A percentile compares a stretch with the other conserved stretches of the same genome.
Conservation (phyloP, 495 filamentous ascomycete genomes). For the Geopyxis carbonaria region DNA sequence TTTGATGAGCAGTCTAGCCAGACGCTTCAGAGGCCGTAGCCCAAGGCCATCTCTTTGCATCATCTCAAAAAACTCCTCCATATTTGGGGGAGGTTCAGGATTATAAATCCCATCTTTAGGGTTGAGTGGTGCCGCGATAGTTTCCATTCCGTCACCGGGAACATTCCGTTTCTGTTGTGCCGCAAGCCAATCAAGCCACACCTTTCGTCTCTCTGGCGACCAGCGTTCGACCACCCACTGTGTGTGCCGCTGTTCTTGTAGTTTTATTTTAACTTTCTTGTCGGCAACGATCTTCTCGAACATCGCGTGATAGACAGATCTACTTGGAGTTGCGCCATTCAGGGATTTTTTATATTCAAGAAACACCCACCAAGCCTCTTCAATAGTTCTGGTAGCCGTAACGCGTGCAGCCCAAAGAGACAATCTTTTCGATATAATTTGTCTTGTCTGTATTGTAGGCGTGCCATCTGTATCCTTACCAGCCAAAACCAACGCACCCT, state of each 20-base stretch:
- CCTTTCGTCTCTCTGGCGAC: too few relatives aligned
- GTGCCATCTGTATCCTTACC: slow-evolving; percentile 54
- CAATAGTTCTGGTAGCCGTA: slow-evolving; percentile 45
- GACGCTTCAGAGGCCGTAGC: slow-evolving; percentile 20
- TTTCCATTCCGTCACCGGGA: slow-evolving; percentile 45
- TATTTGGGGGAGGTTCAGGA: slow-evolving; percentile 35
- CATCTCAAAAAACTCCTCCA: slow-evolving; percentile 36
- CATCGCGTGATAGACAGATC: slow-evolving; percentile 40
- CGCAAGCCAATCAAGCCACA: slow-evolving; percentile 5
- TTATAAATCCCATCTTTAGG: slow-evolving; percentile 43
- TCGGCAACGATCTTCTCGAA: slow-evolving; percentile 39
- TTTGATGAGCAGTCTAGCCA: slow-evolving; percentile 2
- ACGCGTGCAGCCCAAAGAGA: slow-evolving; percentile 44
- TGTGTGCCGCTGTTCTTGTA: not conserved
- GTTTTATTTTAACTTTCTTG: slow-evolving; percentile 24
- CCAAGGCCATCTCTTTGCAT: slow-evolving; percentile 37
- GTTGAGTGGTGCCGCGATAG: slow-evolving; percentile 37
- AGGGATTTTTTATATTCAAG: slow-evolving; percentile 32
- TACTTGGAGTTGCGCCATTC: not conserved
- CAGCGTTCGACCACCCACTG: not conserved
- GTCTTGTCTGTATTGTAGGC: slow-evolving; percentile 51
- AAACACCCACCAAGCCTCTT: slow-evolving; percentile 60
- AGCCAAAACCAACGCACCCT: slow-evolving; percentile 37
- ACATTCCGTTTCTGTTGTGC: slow-evolving; percentile 26
- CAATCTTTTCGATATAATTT: slow-evolving; percentile 7